Evolutionary conservation across 805 yeast genomes (phyloP).

Genomic region (Cyberlindnera xishuangbannaensis): DNA sequence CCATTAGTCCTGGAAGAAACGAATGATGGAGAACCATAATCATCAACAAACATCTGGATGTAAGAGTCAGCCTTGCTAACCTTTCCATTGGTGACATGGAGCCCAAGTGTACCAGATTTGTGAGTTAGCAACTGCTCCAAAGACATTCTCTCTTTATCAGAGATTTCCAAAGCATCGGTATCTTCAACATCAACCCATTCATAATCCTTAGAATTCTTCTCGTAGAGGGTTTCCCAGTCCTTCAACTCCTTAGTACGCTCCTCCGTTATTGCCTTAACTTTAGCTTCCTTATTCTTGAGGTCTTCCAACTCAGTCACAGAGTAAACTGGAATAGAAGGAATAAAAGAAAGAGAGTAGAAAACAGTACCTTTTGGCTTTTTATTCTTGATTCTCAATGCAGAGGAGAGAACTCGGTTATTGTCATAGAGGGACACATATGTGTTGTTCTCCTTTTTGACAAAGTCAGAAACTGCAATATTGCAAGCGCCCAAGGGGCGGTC

Average conservation of each 20-base stretch:
- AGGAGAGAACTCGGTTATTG: slow-evolving; percentile 35
- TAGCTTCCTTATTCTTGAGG: slow-evolving; percentile 36
- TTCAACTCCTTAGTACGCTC: slow-evolving; percentile 31
- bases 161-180: slow-evolving; percentile 32
- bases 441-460: slow-evolving; percentile 43
- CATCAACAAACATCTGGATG: slow-evolving; percentile 62
- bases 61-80: slow-evolving; percentile 43
- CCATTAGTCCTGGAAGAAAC: slow-evolving; percentile 44
- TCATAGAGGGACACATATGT: slow-evolving; percentile 47
- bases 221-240: slow-evolving; percentile 44
- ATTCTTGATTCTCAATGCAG: slow-evolving; percentile 28
- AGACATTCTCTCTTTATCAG: slow-evolving; percentile 39
- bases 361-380: slow-evolving; percentile 46
- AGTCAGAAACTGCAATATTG: slow-evolving; percentile 43
- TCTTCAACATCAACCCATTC: slow-evolving; percentile 52
- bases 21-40: slow-evolving; percentile 52
- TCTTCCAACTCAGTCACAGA: slow-evolving; percentile 50
- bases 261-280: slow-evolving; percentile 31
- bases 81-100: slow-evolving; percentile 46
- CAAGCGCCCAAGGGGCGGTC: slow-evolving; percentile 62
- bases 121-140: slow-evolving; percentile 47
- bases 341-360: slow-evolving; percentile 51
- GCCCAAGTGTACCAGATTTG: slow-evolving; percentile 58
- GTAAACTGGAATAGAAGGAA: slow-evolving; percentile 60
- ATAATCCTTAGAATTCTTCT: slow-evolving; percentile 53